phyloP scores from a whole-genome alignment of 23 red algal species.

The Gracilaria vermiculophylla region DNA sequence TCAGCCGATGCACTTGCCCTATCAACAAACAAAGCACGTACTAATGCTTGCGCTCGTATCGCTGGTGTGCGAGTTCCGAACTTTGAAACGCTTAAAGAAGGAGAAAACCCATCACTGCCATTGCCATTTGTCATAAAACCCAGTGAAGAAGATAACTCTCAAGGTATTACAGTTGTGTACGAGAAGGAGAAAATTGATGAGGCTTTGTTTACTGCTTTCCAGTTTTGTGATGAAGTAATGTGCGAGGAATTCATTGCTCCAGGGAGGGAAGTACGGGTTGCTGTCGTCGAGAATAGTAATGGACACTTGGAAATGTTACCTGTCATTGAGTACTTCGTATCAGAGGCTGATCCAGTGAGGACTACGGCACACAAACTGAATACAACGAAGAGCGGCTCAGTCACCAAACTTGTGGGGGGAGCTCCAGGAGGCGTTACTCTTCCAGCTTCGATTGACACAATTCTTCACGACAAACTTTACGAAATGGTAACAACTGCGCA shows the following conservation, averaged over 20 bases:
- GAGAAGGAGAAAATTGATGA: not conserved
- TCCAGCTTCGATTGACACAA: slow-evolving; percentile 33
- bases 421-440: slow-evolving; percentile 3
- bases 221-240: slow-evolving; percentile 62
- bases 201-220: slow-evolving; percentile 32
- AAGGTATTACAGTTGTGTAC: slow-evolving; percentile 36
- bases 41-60: slow-evolving; percentile 38
- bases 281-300: slow-evolving; percentile 32
- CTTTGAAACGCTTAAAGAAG: slow-evolving; percentile 46
- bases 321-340: slow-evolving; percentile 63
- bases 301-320: slow-evolving; percentile 63
- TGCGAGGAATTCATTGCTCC: slow-evolving; percentile 64
- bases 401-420: not conserved
- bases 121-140: slow-evolving; percentile 63
- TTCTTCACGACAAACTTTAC: slow-evolving; percentile 40
- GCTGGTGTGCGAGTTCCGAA: slow-evolving; percentile 51
- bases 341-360: slow-evolving; percentile 39
- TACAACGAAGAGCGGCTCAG: not conserved
- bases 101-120: slow-evolving; percentile 8
- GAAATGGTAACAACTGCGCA: slow-evolving; percentile 35
- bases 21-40: slow-evolving; percentile 67
- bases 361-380: slow-evolving; percentile 29
- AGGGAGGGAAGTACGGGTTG: slow-evolving; percentile 60
- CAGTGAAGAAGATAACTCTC: slow-evolving; percentile 74
- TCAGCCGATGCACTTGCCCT: slow-evolving; percentile 60